These are phyloP conservation scores for Stellera chamaejasme DNA, from an alignment of 345 rosid genomes.

Conservation along the genomic window DNA sequence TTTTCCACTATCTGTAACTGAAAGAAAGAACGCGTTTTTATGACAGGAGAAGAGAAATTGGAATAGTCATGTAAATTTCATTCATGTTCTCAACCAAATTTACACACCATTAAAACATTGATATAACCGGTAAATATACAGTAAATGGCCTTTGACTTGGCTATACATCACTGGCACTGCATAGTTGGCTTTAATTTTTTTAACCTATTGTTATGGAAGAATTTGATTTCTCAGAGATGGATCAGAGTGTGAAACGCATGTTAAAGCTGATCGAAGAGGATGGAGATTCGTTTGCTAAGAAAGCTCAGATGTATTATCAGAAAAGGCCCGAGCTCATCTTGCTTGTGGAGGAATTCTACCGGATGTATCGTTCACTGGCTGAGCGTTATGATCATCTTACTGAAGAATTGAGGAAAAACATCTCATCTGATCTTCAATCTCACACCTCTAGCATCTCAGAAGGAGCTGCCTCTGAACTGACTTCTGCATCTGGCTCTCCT, in stretches of 20 bases:
- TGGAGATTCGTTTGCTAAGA: slow-evolving; percentile 74
- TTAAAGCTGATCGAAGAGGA: slow-evolving; percentile 70
- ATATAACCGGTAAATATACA: too few relatives aligned
- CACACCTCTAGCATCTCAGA: slow-evolving; percentile 43
- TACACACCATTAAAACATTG: too few relatives aligned
- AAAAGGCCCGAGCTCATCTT: slow-evolving; percentile 65
- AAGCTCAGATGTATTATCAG: slow-evolving; percentile 67
- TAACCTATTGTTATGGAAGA: too few relatives aligned
- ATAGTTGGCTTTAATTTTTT: too few relatives aligned
- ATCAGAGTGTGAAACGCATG: slow-evolving; percentile 55
- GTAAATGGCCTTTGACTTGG: too few relatives aligned
- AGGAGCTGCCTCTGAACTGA: slow-evolving; percentile 22
- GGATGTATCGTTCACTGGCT: slow-evolving; percentile 67
- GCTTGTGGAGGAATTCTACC: slow-evolving; percentile 66
- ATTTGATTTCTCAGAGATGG: slow-evolving; percentile 32
- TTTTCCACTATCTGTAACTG: too few relatives aligned
- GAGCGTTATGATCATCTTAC: slow-evolving; percentile 79
- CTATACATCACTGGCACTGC: too few relatives aligned
- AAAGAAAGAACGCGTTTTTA: too few relatives aligned
- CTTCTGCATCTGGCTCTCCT: slow-evolving; percentile 28
- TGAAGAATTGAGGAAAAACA: slow-evolving; percentile 46
- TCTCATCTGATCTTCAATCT: slow-evolving; percentile 40
- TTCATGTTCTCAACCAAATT: too few relatives aligned
- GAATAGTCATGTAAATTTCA: too few relatives aligned
- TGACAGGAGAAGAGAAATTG: too few relatives aligned